Evolutionary conservation across 148 eudicot species (phyloP).

Genomic region (Dianthus caryophyllus): DNA sequence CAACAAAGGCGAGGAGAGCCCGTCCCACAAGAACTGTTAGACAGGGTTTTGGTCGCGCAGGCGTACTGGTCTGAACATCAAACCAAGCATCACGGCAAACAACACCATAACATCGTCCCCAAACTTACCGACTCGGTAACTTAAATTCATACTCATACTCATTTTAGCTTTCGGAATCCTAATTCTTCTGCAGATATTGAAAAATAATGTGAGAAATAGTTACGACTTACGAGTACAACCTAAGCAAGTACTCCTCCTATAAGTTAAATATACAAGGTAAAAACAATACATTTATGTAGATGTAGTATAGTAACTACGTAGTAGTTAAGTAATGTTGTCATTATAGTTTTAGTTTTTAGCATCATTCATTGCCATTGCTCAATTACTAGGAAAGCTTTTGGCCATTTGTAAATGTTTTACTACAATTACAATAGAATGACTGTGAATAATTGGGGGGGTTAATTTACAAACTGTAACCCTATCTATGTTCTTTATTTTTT

Average conservation of each 20-base stretch:
- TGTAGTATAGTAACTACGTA: too few relatives aligned
- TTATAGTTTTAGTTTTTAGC: constrained; percentile 5
- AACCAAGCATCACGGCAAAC: constrained; percentile 68
- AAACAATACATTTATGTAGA: constrained; percentile 19
- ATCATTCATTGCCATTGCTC: constrained; percentile 30
- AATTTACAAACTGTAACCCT: constrained; percentile 28
- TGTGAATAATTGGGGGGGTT: constrained; percentile 19
- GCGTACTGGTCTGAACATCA: constrained; percentile 57
- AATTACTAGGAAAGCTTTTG: constrained; percentile 24
- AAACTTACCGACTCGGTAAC: constrained; percentile 18
- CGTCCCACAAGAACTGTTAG: constrained; percentile 86
- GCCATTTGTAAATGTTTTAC: constrained; percentile 35
- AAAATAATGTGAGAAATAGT: not conserved
- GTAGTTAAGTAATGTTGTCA: not conserved
- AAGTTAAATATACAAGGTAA: constrained; percentile 7
- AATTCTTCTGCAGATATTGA: constrained; percentile 21
- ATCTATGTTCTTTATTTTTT: constrained; percentile 28
- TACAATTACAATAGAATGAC: constrained; percentile 30
- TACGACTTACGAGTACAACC: too few relatives aligned
- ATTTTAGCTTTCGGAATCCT: constrained; percentile 27
- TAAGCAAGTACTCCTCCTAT: too few relatives aligned
- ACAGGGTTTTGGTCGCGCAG: constrained; percentile 81
- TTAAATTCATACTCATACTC: not conserved
- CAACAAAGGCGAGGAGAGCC: constrained; percentile 98
- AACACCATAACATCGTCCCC: constrained; percentile 20